Percentiles rank a stretch among this genome's conserved stretches.
Evolutionary conservation across 1,284 basidiomycete genomes (phyloP).

Genomic region (Chondrostereum purpureum): DNA sequence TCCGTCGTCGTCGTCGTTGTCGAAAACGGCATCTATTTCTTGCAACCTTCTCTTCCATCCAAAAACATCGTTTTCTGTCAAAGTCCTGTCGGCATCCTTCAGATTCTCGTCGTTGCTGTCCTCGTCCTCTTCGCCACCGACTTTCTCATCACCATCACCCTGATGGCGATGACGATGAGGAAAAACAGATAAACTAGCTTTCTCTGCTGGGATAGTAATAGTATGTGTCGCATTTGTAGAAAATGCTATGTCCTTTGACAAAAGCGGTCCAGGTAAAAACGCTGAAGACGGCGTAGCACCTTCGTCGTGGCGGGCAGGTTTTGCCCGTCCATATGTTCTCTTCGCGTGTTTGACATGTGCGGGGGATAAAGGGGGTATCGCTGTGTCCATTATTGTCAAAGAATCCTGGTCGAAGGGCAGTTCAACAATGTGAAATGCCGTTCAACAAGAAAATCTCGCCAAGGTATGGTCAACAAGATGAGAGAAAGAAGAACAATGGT

Average conservation of each 20-base stretch:
- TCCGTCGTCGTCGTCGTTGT: background rate
- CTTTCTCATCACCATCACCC: too few species aligned
- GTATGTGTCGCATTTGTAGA: background rate
- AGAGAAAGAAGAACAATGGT: constrained; percentile 5
- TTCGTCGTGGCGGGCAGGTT: background rate
- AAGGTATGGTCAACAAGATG: constrained; percentile 9
- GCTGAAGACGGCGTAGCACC: background rate
- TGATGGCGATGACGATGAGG: too few species aligned
- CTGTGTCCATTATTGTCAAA: too few species aligned
- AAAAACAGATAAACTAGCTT: background rate
- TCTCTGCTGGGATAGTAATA: background rate
- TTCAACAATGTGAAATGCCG: constrained; percentile 1
- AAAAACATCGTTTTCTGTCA: background rate
- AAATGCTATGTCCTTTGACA: background rate
- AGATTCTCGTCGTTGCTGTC: too few species aligned
- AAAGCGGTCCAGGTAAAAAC: too few species aligned
- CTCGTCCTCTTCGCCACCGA: constrained; percentile 14
- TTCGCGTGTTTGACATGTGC: constrained; percentile 7
- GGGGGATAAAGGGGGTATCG: background rate
- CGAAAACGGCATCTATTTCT: background rate
- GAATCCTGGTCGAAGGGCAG: constrained; percentile 12
- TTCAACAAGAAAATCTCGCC: constrained; percentile 10
- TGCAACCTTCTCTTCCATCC: background rate
- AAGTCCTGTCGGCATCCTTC: background rate
- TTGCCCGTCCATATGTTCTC: background rate